Percentiles rank a stretch among this genome's conserved stretches.
These are phyloP conservation scores for Hygrophoropsis aurantiaca DNA, from an alignment of 768 basidiomycete genomes.

Conservation along the genomic window DNA sequence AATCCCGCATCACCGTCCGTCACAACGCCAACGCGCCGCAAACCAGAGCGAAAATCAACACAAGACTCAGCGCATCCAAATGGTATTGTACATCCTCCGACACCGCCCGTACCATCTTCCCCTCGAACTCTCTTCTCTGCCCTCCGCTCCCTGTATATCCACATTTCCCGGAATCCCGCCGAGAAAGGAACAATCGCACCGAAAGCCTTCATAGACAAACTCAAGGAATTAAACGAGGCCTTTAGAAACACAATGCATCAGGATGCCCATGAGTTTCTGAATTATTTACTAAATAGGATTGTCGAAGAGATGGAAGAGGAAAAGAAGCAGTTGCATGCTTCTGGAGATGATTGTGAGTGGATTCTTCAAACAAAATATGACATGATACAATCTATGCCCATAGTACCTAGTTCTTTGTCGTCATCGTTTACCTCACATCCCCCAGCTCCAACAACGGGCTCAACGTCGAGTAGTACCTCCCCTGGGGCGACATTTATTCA, in stretches of 20 bases:
- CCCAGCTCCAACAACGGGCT: constrained; percentile 41
- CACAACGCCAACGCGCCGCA: constrained; percentile 46
- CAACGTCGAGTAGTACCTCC: constrained; percentile 47
- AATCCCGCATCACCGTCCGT: constrained; percentile 25
- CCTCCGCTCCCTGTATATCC: constrained; percentile 84
- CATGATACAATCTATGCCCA: constrained; percentile 2
- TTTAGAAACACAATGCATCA: constrained; percentile 94
- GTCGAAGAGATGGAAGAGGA: constrained; percentile 90
- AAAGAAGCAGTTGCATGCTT: constrained; percentile 43
- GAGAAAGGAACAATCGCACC: constrained; percentile 88
- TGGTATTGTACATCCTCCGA: constrained; percentile 27
- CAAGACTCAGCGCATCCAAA: constrained; percentile 32
- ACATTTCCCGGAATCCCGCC: constrained; percentile 76
- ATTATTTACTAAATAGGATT: constrained; percentile 89
- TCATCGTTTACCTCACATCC: constrained; percentile 51
- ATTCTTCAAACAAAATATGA: constrained; percentile 1
- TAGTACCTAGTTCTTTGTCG: constrained; percentile 62
- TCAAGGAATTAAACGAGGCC: constrained; percentile 88
- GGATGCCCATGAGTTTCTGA: constrained; percentile 98
- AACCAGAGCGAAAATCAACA: constrained; percentile 53
- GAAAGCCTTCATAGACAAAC: constrained; percentile 87
- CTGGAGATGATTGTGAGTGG: constrained; percentile 67
- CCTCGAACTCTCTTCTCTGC: constrained; percentile 87
- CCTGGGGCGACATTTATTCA: constrained; percentile 79
- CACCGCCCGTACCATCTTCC: constrained; percentile 50